A percentile compares a stretch with the other conserved stretches of the same genome.
These are phyloP conservation scores for Cyclotella sp. DNA, from an alignment of 108 stramenopile genomes.

Conservation along the genomic window DNA sequence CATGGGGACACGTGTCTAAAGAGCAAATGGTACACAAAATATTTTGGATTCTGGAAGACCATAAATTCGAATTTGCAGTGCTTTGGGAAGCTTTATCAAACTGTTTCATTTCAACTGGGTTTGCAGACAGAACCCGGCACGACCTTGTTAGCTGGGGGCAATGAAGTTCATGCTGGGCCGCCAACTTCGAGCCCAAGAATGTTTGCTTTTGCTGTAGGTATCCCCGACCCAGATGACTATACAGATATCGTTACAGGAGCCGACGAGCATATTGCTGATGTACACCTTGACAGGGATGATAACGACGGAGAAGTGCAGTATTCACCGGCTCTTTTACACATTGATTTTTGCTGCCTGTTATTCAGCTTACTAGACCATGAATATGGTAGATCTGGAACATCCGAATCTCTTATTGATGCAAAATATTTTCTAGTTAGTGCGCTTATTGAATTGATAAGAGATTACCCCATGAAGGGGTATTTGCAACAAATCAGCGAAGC, in stretches of 20 bases:
- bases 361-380: constrained; percentile 59
- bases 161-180: constrained; percentile 81
- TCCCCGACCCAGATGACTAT: constrained; percentile 44
- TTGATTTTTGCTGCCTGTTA: constrained; percentile 66
- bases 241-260: neutral
- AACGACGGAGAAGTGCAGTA: constrained; percentile 78
- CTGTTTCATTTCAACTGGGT: constrained; percentile 35
- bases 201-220: constrained; percentile 79
- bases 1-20: constrained; percentile 24
- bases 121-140: constrained; percentile 55
- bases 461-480: constrained; percentile 58
- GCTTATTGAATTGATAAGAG: constrained; percentile 49
- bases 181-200: constrained; percentile 57
- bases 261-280: neutral
- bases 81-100: constrained; percentile 74
- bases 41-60: constrained; percentile 52
- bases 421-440: constrained; percentile 36
- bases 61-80: constrained; percentile 50
- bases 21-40: constrained; percentile 39
- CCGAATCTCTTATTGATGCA: constrained; percentile 22
- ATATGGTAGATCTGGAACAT: neutral
- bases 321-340: constrained; percentile 67
- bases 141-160: constrained; percentile 67
- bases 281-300: constrained; percentile 24
- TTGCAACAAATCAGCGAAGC: constrained; percentile 51